Evolutionary conservation across 306 rosid genomes (phyloP).

Genomic region (Trichosanthes truncata): DNA sequence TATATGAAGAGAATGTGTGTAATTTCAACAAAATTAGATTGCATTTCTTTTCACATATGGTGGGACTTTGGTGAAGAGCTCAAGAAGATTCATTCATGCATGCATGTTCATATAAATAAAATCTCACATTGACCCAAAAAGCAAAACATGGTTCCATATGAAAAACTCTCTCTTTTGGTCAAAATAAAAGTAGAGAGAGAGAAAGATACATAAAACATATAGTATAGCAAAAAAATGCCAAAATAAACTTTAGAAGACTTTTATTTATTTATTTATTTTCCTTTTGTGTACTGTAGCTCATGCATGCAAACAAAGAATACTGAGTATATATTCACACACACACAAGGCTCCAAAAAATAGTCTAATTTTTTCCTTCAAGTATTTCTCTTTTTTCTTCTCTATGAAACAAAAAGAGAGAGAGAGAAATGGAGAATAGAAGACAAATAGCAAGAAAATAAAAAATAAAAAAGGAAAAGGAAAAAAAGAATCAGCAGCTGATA

Average conservation of each 20-base stretch:
- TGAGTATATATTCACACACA: not conserved
- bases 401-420: not conserved
- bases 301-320: constrained; percentile 4
- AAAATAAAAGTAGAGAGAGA: not conserved
- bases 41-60: not conserved
- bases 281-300: not conserved
- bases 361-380: not conserved
- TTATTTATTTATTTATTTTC: not conserved
- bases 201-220: not conserved
- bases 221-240: too few relatives aligned
- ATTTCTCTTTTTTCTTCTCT: not conserved
- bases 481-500: not conserved
- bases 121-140: not conserved
- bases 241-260: not conserved
- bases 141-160: not conserved
- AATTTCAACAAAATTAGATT: not conserved
- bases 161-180: constrained; percentile 1
- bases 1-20: not conserved
- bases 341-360: not conserved
- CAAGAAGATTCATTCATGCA: not conserved
- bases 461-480: not conserved
- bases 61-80: not conserved
- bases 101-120: not conserved
- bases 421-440: not conserved
- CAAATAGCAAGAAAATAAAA: constrained; percentile 1